Evolutionary conservation across 2,329 filamentous ascomycete species (phyloP), one percentile per base, ranked within the genome.

Genomic region (Aspergillus ruber): DNA sequence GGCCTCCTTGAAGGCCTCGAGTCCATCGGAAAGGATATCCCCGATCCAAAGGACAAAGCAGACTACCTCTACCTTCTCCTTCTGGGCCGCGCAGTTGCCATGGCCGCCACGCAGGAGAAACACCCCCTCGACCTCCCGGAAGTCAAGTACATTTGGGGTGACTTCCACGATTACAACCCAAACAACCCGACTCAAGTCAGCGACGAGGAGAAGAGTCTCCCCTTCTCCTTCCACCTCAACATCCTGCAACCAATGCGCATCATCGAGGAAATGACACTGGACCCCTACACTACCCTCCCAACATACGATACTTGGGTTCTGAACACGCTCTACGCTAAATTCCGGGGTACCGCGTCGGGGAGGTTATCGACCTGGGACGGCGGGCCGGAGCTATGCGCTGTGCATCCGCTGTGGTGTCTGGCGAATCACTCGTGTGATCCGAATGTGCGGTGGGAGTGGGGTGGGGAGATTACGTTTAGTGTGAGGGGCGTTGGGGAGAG

Each of bases 381-480:
- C 3, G 82, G 88, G 8, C 91, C 93, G 0, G 93, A 97, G 60
- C 86, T 95, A 4, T 89, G 88, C 23, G 91, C 91, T 23, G 90
- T 97, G 23, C 90, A 97, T 70, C 90, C 91, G 2, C 82, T 95
- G 57, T 98, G 93, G 90, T 97, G 90, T 69, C 76, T 97, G 25
- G 90, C 91, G 23, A 98, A 98, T 62, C 93, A 98, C 66, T 89
- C 90, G 65, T 98, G 93, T 69, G 84, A 95, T 63, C 93, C 93
- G 7, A 96, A 95, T 66, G 90, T 97, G 35, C 81, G 81, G 3
- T 98, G 93, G 93, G 88, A 95, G 61, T 96, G 90, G 88, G 83
- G 85, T 43, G 65, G 64, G 4, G 66, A 71, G 55, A 70, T 71
- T 47, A 68, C 63, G 3, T 69, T 70, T 56, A 56, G 62, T 15